Base-by-base conservation (phyloP, 805 yeast species). In the Cyberlindnera mycetangii region DNA sequence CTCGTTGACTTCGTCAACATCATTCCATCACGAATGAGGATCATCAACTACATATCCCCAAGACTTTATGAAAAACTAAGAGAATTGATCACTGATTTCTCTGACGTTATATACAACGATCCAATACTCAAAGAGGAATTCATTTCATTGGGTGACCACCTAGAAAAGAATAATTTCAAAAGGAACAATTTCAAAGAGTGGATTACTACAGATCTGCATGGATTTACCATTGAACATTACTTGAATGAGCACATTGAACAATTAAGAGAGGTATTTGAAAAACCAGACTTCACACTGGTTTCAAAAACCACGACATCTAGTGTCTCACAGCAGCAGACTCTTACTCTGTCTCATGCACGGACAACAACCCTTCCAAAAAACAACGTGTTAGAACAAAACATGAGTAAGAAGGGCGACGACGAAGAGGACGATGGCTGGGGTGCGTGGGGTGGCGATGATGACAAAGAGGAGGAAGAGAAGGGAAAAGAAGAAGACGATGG, bases 391-490 rank as follows among this genome's bases (percentile, higher is more conserved):
- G n/a, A n/a, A n/a, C n/a, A n/a, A n/a, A n/a, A n/a, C n/a, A n/a
- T n/a, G n/a, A n/a, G n/a, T n/a, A n/a, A n/a, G n/a, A 24, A 24
- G 7, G 32, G 15, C 7, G 32, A 36, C 10, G 38, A 34, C 3
- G 42, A 43, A 11, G 47, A 44, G 1, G 51, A 50, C 31, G 60
- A 49, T 32, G 59, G 42, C 12, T 55, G 59, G 61, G 60, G 48
- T 33, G 53, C 50, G 5, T 55, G 60, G 60, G 57, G 44, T 35
- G 44, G 66, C 60, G 38, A 68, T 56, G 51, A 43, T 11, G 43
- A 48, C 9, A 45, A 48, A 8, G 34, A 33, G 15, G 32, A 34
- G 21, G 20, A 30, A 17, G 34, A 39, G 16, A 27, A 20, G 4
- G 31, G 39, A 10, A 31, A 36, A 5, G 37, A 40, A 5, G 43